Conservation (phyloP, 352 stramenopile genomes). For the Phytophthora multivora region DNA sequence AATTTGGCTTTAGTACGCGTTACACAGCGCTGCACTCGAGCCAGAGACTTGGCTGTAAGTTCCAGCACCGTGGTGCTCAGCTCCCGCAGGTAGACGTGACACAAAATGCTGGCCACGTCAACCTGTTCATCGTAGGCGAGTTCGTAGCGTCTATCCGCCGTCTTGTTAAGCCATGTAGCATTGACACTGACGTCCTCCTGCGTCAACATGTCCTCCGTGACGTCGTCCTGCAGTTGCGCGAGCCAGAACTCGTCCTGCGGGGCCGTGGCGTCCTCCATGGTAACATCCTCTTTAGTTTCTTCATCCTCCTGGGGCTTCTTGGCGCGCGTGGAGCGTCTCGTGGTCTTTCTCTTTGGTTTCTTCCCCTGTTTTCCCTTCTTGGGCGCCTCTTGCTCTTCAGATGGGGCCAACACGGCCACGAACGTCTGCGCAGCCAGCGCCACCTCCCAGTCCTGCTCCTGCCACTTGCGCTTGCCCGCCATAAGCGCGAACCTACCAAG, state of each 20-base stretch:
- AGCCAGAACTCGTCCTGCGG: constrained; percentile 62
- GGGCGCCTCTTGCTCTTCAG: constrained; percentile 3
- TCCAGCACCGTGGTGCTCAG: constrained; percentile 43
- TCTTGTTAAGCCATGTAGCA: constrained; percentile 68
- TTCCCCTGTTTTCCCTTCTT: constrained; percentile 27
- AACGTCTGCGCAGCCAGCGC: constrained; percentile 65
- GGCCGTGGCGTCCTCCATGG: constrained; percentile 17
- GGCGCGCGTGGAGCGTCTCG: constrained; percentile 6
- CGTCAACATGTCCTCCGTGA: constrained; percentile 75
- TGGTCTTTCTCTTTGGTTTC: constrained; percentile 20
- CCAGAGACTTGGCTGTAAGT: constrained; percentile 68
- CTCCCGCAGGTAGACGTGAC: constrained; percentile 68
- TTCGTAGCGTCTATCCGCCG: constrained; percentile 37
- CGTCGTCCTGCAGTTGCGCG: constrained; percentile 74
- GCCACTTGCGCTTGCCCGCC: constrained; percentile 66
- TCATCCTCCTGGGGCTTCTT: constrained; percentile 2
- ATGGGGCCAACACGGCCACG: constrained; percentile 58
- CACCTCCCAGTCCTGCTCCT: constrained; percentile 71
- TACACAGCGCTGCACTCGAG: constrained; percentile 52
- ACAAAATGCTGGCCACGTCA: constrained; percentile 71
- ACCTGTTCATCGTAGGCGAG: constrained; percentile 67
- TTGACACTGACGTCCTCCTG: constrained; percentile 50
- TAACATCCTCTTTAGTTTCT: constrained; percentile 8
- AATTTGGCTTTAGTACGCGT: constrained; percentile 39
- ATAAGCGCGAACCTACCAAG: neutral